These are phyloP conservation scores for Phycomyces nitens DNA, from an alignment of 192 early-diverging fungal genomes.

Conservation along the genomic window DNA sequence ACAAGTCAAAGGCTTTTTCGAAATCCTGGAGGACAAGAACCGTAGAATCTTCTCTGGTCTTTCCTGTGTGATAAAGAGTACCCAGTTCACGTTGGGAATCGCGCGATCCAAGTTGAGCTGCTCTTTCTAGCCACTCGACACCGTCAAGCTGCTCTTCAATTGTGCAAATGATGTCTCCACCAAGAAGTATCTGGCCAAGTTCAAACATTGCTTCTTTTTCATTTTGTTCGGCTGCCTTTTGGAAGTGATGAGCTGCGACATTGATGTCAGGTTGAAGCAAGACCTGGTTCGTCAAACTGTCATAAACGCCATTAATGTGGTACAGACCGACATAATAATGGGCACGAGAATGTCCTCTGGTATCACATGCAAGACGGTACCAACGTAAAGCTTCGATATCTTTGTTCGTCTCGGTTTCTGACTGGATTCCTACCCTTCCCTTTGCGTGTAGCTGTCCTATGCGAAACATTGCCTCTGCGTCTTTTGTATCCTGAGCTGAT, in stretches of 20 bases:
- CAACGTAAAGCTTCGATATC: slow-evolving; percentile 3
- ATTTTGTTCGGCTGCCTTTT: slow-evolving; percentile 5
- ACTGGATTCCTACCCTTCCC: too few species aligned
- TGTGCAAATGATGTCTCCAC: slow-evolving; percentile 9
- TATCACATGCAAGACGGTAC: slow-evolving; percentile 3
- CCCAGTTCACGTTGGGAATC: slow-evolving; percentile 20
- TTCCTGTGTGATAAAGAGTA: slow-evolving; percentile 17
- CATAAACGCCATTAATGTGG: slow-evolving; percentile 4
- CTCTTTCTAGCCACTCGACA: slow-evolving; percentile 1
- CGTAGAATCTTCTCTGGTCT: slow-evolving; percentile 7
- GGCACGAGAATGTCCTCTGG: background rate
- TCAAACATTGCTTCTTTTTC: slow-evolving; percentile 14
- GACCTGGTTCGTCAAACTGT: background rate
- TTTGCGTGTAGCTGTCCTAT: slow-evolving; percentile 22
- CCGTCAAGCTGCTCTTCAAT: background rate
- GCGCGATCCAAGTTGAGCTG: slow-evolving; percentile 11
- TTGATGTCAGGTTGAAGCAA: background rate
- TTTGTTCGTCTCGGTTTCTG: too few species aligned
- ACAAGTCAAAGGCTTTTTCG: slow-evolving; percentile 30
- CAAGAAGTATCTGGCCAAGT: slow-evolving; percentile 1
- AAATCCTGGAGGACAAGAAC: slow-evolving; percentile 18
- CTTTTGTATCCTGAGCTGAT: slow-evolving; percentile 12
- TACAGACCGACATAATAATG: slow-evolving; percentile 11
- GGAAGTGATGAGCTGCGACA: slow-evolving; percentile 12
- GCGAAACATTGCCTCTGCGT: slow-evolving; percentile 33